Conservation (phyloP, 768 basidiomycete genomes). For the Heimioporus sp. region DNA sequence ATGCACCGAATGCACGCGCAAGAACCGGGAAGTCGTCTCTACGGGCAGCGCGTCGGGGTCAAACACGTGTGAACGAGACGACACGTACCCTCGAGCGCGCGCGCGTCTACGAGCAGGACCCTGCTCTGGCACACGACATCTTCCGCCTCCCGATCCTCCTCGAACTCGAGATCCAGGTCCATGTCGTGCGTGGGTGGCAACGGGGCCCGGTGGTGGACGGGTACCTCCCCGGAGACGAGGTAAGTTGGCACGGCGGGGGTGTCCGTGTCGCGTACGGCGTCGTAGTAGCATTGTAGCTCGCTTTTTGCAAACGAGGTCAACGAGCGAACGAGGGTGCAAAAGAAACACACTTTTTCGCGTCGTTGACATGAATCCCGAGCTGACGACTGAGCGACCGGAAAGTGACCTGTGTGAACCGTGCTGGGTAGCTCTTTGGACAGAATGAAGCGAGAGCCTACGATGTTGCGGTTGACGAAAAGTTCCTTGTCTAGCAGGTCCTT, state of each 20-base stretch:
- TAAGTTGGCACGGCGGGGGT: constrained; percentile 56
- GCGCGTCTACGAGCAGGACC: constrained; percentile 60
- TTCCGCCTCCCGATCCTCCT: constrained; percentile 39
- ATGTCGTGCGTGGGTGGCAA: constrained; percentile 2
- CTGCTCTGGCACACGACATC: constrained; percentile 44
- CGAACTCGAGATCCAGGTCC: constrained; percentile 39
- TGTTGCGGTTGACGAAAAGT: constrained; percentile 40
- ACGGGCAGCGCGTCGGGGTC: neutral
- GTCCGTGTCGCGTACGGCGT: constrained; percentile 37
- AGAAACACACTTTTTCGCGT: constrained; percentile 63
- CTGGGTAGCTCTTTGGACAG: neutral
- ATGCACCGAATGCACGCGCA: constrained; percentile 52
- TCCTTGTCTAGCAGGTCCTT: constrained; percentile 47
- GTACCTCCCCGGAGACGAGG: constrained; percentile 58
- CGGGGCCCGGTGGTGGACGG: neutral
- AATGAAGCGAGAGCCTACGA: constrained; percentile 32
- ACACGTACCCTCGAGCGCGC: constrained; percentile 60
- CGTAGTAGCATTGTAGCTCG: constrained; percentile 60
- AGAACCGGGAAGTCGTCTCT: constrained; percentile 57
- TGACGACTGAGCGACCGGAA: constrained; percentile 74
- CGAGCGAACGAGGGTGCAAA: neutral
- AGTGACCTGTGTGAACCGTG: constrained; percentile 54
- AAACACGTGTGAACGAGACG: neutral
- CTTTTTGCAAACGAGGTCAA: constrained; percentile 33
- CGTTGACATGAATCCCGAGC: constrained; percentile 70